Percentiles rank a stretch among this genome's conserved stretches.
phyloP scores from a whole-genome alignment of 1,284 basidiomycete genomes.

The Golubevia sp. region DNA sequence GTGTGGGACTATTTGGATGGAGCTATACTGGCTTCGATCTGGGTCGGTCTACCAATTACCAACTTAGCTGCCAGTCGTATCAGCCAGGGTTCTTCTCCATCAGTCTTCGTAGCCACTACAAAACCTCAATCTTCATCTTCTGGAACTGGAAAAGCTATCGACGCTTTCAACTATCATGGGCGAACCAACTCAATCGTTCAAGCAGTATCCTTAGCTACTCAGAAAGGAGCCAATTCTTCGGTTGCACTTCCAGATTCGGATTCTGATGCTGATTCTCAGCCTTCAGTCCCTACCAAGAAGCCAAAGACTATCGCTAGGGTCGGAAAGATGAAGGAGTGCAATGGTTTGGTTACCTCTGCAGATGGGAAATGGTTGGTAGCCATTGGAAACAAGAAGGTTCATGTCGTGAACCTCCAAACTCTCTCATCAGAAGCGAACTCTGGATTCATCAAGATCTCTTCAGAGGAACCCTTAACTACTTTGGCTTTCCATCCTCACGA shows the following conservation, averaged over 20 bases:
- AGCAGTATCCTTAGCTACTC: constrained; percentile 24
- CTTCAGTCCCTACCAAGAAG: constrained; percentile 7
- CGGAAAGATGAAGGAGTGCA: constrained; percentile 40
- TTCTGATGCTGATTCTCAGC: background rate
- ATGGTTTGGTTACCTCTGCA: constrained; percentile 37
- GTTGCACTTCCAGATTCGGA: background rate
- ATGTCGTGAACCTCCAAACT: constrained; percentile 32
- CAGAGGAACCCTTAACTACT: constrained; percentile 71
- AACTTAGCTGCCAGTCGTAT: constrained; percentile 30
- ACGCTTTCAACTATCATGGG: background rate
- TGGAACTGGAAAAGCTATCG: too few relatives aligned
- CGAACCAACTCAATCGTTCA: constrained; percentile 40
- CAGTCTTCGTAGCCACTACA: constrained; percentile 35
- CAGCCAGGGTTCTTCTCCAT: constrained; percentile 14
- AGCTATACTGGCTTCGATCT: constrained; percentile 68
- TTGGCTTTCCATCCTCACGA: constrained; percentile 86
- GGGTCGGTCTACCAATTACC: constrained; percentile 33
- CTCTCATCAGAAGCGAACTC: background rate
- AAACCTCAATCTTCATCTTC: constrained; percentile 19
- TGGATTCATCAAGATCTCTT: constrained; percentile 44
- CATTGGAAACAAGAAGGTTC: constrained; percentile 44
- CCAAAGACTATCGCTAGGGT: constrained; percentile 28
- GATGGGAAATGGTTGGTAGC: constrained; percentile 52
- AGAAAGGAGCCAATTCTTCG: too few relatives aligned
- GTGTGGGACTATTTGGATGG: constrained; percentile 95